These are phyloP conservation scores for Coemansia biformis DNA, from an alignment of 192 early-diverging fungal species.

Conservation along the genomic window DNA sequence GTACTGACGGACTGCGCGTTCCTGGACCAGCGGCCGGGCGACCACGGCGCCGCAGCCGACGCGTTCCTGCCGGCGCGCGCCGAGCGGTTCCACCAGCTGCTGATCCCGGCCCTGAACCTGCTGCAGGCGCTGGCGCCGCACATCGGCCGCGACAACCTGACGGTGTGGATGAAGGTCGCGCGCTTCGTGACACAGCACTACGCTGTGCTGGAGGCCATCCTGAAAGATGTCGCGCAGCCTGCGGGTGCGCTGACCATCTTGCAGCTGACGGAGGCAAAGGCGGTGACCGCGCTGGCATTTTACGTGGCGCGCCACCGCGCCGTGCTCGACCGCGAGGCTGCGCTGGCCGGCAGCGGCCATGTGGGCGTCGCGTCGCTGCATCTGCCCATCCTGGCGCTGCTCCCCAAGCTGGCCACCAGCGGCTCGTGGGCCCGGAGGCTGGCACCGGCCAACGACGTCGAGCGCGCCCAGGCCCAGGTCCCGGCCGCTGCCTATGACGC, in stretches of 20 bases:
- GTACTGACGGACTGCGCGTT: slow-evolving; percentile 66
- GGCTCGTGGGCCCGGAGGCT: slow-evolving; percentile 30
- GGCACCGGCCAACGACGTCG: slow-evolving; percentile 35
- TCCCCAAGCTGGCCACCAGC: slow-evolving; percentile 39
- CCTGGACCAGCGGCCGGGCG: slow-evolving; percentile 59
- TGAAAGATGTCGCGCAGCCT: slow-evolving; percentile 29
- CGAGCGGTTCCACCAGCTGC: slow-evolving; percentile 62
- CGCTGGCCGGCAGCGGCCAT: slow-evolving; percentile 34
- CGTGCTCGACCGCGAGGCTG: slow-evolving; percentile 43
- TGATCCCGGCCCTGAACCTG: slow-evolving; percentile 60
- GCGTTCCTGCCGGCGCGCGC: slow-evolving; percentile 29
- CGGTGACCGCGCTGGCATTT: slow-evolving; percentile 29
- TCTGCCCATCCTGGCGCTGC: slow-evolving; percentile 36
- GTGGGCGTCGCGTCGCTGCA: slow-evolving; percentile 43
- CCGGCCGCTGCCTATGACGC: slow-evolving; percentile 15
- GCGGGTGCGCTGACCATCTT: slow-evolving; percentile 26
- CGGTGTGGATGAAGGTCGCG: slow-evolving; percentile 46
- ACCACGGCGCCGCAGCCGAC: slow-evolving; percentile 19
- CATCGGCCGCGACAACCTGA: slow-evolving; percentile 48
- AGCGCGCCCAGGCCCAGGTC: slow-evolving; percentile 40
- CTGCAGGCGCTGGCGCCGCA: slow-evolving; percentile 48
- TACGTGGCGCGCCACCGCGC: slow-evolving; percentile 46
- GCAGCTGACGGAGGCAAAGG: slow-evolving; percentile 37
- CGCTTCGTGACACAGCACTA: slow-evolving; percentile 44
- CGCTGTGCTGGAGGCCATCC: slow-evolving; percentile 34